Conservation (phyloP, 495 filamentous ascomycete species). For the Penicillium canariense region DNA sequence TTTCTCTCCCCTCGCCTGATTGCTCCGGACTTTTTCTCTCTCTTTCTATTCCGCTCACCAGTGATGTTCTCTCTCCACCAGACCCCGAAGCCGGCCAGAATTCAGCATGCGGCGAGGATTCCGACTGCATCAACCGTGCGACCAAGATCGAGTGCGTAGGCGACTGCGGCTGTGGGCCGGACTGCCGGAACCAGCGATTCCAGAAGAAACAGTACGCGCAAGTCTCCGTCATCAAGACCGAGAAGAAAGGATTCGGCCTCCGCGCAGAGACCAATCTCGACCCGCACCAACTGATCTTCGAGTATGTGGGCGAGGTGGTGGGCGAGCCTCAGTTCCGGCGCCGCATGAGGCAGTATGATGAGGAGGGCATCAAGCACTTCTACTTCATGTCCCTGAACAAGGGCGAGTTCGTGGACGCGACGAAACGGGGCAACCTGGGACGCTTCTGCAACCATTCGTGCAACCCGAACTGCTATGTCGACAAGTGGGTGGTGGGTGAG, state of each 20-base stretch:
- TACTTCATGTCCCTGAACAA: slow-evolving; percentile 99
- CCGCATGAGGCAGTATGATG: slow-evolving; percentile 87
- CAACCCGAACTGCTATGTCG: slow-evolving; percentile 97
- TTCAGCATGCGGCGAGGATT: slow-evolving; percentile 90
- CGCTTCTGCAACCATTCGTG: slow-evolving; percentile 99
- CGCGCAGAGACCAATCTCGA: slow-evolving; percentile 74
- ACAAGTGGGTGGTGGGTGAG: slow-evolving; percentile 99
- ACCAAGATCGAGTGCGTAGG: slow-evolving; percentile 96
- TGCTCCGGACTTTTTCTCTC: neutral
- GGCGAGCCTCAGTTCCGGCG: slow-evolving; percentile 83
- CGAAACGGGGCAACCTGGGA: slow-evolving; percentile 92
- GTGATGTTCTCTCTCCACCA: slow-evolving; percentile 29
- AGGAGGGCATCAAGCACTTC: slow-evolving; percentile 97
- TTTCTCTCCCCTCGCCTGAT: neutral
- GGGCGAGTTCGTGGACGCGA: slow-evolving; percentile 96
- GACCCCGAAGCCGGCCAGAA: slow-evolving; percentile 63
- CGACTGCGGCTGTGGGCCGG: slow-evolving; percentile 78
- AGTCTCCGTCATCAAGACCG: slow-evolving; percentile 93
- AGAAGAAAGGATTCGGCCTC: slow-evolving; percentile 94
- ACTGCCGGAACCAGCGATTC: slow-evolving; percentile 94
- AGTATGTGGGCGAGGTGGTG: slow-evolving; percentile 99
- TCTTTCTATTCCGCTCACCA: neutral
- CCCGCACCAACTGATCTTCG: slow-evolving; percentile 87
- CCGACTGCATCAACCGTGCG: slow-evolving; percentile 97
- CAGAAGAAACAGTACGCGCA: slow-evolving; percentile 85